A percentile compares a stretch with the other conserved stretches of the same genome.
These are phyloP conservation scores for Lactarius vividus DNA, from an alignment of 768 basidiomycete genomes.

Conservation along the genomic window DNA sequence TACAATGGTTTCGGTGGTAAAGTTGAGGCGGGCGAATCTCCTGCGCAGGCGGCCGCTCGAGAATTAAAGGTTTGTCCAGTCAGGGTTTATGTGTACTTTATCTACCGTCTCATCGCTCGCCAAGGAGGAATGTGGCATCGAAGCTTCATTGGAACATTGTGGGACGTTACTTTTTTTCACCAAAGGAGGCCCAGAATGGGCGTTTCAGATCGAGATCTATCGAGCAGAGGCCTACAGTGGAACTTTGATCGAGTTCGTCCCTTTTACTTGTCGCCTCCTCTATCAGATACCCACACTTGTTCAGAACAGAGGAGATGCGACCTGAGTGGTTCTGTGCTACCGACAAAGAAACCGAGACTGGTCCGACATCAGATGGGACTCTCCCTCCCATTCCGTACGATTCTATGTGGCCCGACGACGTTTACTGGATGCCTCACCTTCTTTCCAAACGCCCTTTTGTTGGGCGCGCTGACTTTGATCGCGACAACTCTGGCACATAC, in stretches of 20 bases:
- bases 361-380: not conserved
- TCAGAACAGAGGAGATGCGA: constrained; percentile 83
- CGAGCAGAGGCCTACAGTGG: constrained; percentile 61
- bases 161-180: constrained; percentile 65
- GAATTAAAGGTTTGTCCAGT: constrained; percentile 52
- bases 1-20: constrained; percentile 93
- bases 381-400: constrained; percentile 56
- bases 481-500: constrained; percentile 14
- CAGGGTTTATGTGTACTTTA: not conserved
- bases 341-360: constrained; percentile 9
- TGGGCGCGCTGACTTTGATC: constrained; percentile 48
- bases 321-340: constrained; percentile 70
- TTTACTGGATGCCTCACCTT: constrained; percentile 67
- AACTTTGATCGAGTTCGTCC: constrained; percentile 59
- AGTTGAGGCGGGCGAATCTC: constrained; percentile 70
- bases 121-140: constrained; percentile 83
- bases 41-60: constrained; percentile 68
- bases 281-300: not conserved
- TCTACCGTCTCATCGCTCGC: not conserved
- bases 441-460: constrained; percentile 41
- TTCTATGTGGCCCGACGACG: constrained; percentile 62
- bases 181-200: constrained; percentile 48
- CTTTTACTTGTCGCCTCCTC: constrained; percentile 2
- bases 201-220: constrained; percentile 73
- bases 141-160: constrained; percentile 56